These are phyloP conservation scores for Rhizomucor pusillus DNA, from an alignment of 371 early-diverging fungal species.

Conservation along the genomic window DNA sequence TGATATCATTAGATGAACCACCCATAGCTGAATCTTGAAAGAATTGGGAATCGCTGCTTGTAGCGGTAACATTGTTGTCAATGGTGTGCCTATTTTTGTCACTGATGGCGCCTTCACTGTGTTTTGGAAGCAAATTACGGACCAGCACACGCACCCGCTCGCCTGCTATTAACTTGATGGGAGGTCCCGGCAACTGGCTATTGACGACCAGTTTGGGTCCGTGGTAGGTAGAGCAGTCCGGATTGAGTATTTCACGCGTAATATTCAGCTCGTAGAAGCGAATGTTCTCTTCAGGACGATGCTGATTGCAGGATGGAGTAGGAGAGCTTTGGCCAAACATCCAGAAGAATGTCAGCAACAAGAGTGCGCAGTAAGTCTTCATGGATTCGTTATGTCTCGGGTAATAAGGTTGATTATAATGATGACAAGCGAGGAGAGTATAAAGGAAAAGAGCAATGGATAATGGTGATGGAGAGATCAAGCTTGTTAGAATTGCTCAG, in stretches of 20 bases:
- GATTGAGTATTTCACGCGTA: conserved; percentile 20
- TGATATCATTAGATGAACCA: conserved; percentile 19
- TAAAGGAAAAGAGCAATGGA: too few species aligned
- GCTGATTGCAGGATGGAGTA: background rate
- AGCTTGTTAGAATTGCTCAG: too few species aligned
- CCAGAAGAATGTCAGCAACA: too few species aligned
- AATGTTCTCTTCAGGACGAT: background rate
- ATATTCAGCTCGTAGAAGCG: conserved; percentile 28
- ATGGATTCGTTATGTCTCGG: too few species aligned
- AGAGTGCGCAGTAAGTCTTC: too few species aligned
- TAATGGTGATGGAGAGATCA: too few species aligned
- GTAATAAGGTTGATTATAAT: too few species aligned
- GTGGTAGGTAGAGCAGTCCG: conserved; percentile 34
- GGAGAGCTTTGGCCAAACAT: background rate
- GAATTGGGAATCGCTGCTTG: background rate
- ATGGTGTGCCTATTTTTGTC: too few species aligned
- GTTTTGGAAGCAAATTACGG: conserved; percentile 27
- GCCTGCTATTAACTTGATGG: conserved; percentile 36
- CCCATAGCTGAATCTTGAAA: conserved; percentile 6
- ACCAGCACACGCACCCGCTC: conserved; percentile 37
- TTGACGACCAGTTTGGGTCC: conserved; percentile 36
- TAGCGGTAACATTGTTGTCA: conserved; percentile 7
- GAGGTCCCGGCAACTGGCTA: conserved; percentile 51
- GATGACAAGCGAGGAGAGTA: too few species aligned
- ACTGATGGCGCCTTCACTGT: background rate